Evolutionary conservation across 2,329 filamentous ascomycete genomes (phyloP).

Genomic region (Aspergillus pseudoviridinutans): DNA sequence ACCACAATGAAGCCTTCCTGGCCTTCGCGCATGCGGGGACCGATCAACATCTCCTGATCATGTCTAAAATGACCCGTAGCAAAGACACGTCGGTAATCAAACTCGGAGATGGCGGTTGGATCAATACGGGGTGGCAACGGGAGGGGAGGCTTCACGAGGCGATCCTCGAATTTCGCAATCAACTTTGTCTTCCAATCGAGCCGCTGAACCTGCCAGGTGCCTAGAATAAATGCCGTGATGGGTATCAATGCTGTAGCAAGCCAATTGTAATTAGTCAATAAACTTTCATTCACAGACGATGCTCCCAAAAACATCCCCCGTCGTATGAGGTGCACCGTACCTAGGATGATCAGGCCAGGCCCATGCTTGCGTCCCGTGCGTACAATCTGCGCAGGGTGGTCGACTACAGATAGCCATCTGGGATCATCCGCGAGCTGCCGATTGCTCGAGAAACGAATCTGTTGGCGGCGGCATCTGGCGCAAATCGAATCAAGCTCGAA

Average conservation of each 20-base stretch:
- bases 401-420: constrained; percentile 77
- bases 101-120: constrained; percentile 74
- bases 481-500: constrained; percentile 31
- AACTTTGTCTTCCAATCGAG: constrained; percentile 92
- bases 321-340: constrained; percentile 38
- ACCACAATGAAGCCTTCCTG: constrained; percentile 88
- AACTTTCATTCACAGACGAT: background rate
- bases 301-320: background rate
- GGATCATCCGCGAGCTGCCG: constrained; percentile 64
- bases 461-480: constrained; percentile 33
- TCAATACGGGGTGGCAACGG: constrained; percentile 82
- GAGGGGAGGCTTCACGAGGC: constrained; percentile 77
- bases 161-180: constrained; percentile 87
- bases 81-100: constrained; percentile 83
- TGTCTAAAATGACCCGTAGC: constrained; percentile 73
- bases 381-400: constrained; percentile 77
- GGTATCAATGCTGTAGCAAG: constrained; percentile 70
- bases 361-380: constrained; percentile 72
- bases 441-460: constrained; percentile 43
- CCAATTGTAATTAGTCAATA: constrained; percentile 6
- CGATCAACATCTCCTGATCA: constrained; percentile 94
- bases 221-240: constrained; percentile 81
- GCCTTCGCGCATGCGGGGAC: constrained; percentile 82
- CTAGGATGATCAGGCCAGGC: constrained; percentile 72
- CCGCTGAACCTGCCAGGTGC: constrained; percentile 92